phyloP scores from a whole-genome alignment of 768 basidiomycete species.

The Ramaria sp. region DNA sequence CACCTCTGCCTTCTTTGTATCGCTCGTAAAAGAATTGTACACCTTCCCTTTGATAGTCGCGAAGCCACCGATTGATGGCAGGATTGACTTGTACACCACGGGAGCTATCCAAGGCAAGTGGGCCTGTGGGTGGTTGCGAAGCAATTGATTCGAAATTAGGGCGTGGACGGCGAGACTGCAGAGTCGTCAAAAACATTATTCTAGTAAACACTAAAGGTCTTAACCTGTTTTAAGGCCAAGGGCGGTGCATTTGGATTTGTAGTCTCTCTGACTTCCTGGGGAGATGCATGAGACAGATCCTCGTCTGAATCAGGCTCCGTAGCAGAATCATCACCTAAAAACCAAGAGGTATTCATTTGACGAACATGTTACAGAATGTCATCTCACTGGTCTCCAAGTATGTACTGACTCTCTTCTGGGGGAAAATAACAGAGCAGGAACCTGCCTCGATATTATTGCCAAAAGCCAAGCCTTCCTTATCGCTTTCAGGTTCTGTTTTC shows the following conservation, averaged over 20 bases:
- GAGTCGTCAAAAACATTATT: not conserved
- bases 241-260: not conserved
- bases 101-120: constrained; percentile 41
- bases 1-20: constrained; percentile 61
- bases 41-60: constrained; percentile 86
- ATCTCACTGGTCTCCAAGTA: not conserved
- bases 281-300: constrained; percentile 4
- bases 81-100: constrained; percentile 45
- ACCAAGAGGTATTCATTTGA: not conserved
- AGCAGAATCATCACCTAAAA: constrained; percentile 24
- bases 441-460: not conserved
- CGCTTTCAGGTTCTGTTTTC: constrained; percentile 4
- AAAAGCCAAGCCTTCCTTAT: not conserved
- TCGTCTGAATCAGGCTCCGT: constrained; percentile 38
- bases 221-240: constrained; percentile 2
- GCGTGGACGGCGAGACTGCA: constrained; percentile 32
- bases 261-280: constrained; percentile 23
- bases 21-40: constrained; percentile 70
- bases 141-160: constrained; percentile 44
- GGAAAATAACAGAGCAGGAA: not conserved
- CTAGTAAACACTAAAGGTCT: constrained; percentile 12
- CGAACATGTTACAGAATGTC: not conserved
- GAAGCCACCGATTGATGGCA: constrained; percentile 75
- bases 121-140: constrained; percentile 30
- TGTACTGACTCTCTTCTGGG: not conserved